Conservation (phyloP, 345 rosid genomes). For the Trapa incisa region DNA sequence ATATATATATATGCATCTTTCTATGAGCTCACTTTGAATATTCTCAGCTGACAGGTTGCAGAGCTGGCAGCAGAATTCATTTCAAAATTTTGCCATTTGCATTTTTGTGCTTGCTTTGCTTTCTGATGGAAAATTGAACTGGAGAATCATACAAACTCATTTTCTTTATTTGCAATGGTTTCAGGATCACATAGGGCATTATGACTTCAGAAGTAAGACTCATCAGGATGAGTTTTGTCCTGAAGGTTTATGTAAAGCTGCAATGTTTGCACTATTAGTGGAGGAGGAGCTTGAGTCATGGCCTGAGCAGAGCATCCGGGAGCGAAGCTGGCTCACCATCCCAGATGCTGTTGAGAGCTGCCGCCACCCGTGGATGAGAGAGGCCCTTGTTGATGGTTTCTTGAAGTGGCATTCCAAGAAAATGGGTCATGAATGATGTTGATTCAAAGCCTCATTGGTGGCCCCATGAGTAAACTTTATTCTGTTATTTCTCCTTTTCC, state of each 20-base stretch:
- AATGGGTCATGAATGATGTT: conserved; percentile 5
- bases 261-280: conserved; percentile 69
- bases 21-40: no score
- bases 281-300: conserved; percentile 62
- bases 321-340: conserved; percentile 59
- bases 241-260: conserved; percentile 77
- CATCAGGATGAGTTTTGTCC: conserved; percentile 84
- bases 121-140: neutral
- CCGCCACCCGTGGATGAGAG: conserved; percentile 88
- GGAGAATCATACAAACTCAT: neutral
- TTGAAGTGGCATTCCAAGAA: conserved; percentile 42
- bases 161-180: conserved; percentile 5
- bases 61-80: neutral
- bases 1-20: no score
- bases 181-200: conserved; percentile 62
- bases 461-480: no score
- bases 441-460: neutral
- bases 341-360: conserved; percentile 52
- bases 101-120: neutral
- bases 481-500: neutral
- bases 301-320: conserved; percentile 68
- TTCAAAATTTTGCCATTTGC: neutral
- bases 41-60: no score
- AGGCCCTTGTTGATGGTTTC: conserved; percentile 54
- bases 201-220: conserved; percentile 75